Percentiles rank a stretch among this genome's conserved stretches.
Evolutionary conservation across 2,329 filamentous ascomycete genomes (phyloP).

Genomic region (Talaromyces sp.): DNA sequence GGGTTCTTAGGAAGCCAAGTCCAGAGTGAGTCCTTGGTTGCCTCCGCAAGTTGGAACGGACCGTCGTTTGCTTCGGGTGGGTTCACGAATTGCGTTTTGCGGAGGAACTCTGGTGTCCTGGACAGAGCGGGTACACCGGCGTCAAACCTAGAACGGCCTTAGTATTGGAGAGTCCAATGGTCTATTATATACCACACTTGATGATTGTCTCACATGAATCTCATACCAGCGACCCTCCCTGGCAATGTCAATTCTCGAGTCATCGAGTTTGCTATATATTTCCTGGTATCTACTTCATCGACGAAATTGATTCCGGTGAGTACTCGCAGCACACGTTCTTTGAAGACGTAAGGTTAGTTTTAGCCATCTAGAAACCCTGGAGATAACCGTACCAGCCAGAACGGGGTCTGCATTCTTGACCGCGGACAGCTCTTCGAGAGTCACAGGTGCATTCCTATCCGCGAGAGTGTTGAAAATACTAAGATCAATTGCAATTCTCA

Average conservation of each 20-base stretch:
- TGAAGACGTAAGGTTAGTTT: conserved; percentile 15
- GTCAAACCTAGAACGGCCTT: conserved; percentile 10
- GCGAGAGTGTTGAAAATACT: conserved; percentile 10
- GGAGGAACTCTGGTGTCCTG: conserved; percentile 22
- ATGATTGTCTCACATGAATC: conserved; percentile 34
- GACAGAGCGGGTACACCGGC: not conserved
- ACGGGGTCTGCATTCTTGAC: conserved; percentile 6
- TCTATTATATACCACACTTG: conserved; percentile 15
- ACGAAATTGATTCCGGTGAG: too few relatives aligned
- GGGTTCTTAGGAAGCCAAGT: conserved; percentile 13
- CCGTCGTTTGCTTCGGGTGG: conserved; percentile 18
- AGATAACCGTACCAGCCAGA: conserved; percentile 11
- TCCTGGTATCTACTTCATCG: too few relatives aligned
- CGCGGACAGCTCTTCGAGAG: conserved; percentile 8
- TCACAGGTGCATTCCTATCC: conserved; percentile 3
- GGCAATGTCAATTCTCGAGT: too few relatives aligned
- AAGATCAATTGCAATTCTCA: conserved; percentile 13
- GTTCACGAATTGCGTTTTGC: conserved; percentile 19
- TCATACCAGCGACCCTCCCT: too few relatives aligned
- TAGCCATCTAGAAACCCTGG: conserved; percentile 17
- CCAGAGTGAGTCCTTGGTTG: conserved; percentile 14
- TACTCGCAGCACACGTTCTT: conserved; percentile 31
- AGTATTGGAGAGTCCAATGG: conserved; percentile 5
- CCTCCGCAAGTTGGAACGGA: conserved; percentile 21
- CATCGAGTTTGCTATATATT: too few relatives aligned